Conservation (phyloP, 495 filamentous ascomycete species). For the Penicillium waksmanii region DNA sequence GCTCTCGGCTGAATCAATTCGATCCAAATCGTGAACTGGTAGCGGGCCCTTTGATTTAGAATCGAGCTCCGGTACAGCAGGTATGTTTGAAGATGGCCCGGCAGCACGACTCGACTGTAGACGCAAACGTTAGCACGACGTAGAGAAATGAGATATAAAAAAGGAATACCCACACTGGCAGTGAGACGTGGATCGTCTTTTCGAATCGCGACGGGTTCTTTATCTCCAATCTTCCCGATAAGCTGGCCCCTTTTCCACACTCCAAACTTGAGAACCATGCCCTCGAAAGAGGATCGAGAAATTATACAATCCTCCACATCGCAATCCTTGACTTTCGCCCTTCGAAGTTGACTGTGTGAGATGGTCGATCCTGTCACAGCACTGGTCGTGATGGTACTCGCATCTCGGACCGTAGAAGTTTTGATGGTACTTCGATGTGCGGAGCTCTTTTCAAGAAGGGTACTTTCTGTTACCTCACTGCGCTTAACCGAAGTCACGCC, state of each 20-base stretch:
- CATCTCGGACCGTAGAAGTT: constrained; percentile 24
- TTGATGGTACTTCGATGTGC: constrained; percentile 20
- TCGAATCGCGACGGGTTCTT: constrained; percentile 22
- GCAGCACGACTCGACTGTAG: not conserved
- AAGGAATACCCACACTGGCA: constrained; percentile 15
- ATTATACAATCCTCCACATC: constrained; percentile 37
- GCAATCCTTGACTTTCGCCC: constrained; percentile 30
- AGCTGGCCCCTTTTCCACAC: constrained; percentile 42
- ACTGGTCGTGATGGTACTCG: constrained; percentile 19
- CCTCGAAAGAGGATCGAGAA: constrained; percentile 29
- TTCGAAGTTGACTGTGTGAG: constrained; percentile 20
- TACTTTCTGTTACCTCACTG: constrained; percentile 28
- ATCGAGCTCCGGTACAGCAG: constrained; percentile 10
- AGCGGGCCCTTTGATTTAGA: constrained; percentile 5
- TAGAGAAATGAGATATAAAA: not conserved
- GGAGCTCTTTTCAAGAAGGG: constrained; percentile 18
- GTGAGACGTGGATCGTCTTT: constrained; percentile 4
- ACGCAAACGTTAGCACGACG: not conserved
- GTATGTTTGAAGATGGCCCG: constrained; percentile 1
- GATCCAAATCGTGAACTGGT: not conserved
- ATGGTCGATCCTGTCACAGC: constrained; percentile 21
- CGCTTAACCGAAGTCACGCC: constrained; percentile 21
- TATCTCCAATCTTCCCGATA: constrained; percentile 29
- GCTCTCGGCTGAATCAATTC: constrained; percentile 12
- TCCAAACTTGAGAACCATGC: constrained; percentile 38